phyloP scores from a whole-genome alignment of 179 eudicot genomes.

The Sideroxylon spinosum region DNA sequence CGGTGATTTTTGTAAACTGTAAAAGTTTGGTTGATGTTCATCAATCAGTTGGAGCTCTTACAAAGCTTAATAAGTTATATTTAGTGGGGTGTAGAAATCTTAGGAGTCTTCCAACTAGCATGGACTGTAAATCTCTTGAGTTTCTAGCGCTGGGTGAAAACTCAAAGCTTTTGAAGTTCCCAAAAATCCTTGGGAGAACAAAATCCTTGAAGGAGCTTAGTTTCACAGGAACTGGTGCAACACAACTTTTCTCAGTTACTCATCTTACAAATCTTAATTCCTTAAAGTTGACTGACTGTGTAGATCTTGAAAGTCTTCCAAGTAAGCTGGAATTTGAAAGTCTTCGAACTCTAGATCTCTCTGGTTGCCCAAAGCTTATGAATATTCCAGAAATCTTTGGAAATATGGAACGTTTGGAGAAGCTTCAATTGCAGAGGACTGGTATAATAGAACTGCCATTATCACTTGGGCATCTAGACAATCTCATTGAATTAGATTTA shows the following conservation, averaged over 20 bases:
- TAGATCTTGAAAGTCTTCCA: background rate
- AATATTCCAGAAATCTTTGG: background rate
- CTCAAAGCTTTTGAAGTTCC: too few species aligned
- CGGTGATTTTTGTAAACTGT: background rate
- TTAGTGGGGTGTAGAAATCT: too few species aligned
- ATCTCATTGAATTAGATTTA: background rate
- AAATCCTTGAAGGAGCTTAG: too few species aligned
- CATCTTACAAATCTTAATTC: background rate
- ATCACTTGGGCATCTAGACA: background rate
- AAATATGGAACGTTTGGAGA: background rate
- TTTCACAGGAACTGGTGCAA: too few species aligned
- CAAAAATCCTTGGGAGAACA: too few species aligned
- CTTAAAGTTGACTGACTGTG: background rate
- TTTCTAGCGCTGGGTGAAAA: too few species aligned
- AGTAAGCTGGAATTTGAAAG: background rate
- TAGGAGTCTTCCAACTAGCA: too few species aligned
- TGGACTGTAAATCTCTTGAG: too few species aligned
- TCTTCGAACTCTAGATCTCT: too few species aligned
- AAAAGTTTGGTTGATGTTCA: constrained; percentile 3
- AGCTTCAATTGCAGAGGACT: background rate
- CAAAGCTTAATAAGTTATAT: background rate
- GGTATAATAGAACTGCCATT: background rate
- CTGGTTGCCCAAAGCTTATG: background rate
- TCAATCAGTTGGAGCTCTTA: background rate
- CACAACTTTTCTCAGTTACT: too few species aligned